These are phyloP conservation scores for Fraxinus albicans DNA, from an alignment of 305 asterid species.

Conservation along the genomic window DNA sequence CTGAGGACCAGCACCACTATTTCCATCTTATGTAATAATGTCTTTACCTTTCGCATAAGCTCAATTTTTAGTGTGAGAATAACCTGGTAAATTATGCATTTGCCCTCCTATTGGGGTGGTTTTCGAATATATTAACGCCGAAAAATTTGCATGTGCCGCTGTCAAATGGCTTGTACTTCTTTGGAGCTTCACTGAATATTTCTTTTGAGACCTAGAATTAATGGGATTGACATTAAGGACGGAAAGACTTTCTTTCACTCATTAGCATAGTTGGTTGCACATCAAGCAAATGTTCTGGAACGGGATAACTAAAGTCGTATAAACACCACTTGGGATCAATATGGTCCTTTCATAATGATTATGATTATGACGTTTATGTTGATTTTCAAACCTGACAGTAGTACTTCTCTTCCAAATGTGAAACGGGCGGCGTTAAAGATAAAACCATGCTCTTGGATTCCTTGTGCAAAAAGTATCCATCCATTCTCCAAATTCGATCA, in stretches of 20 bases:
- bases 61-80: no score
- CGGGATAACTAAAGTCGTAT: background rate
- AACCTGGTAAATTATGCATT: no score
- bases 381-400: background rate
- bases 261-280: background rate
- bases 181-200: background rate
- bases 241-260: background rate
- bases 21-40: no score
- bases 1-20: no score
- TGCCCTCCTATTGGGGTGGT: background rate
- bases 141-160: background rate
- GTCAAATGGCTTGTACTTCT: background rate
- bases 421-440: background rate
- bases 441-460: conserved; percentile 36
- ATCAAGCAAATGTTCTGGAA: background rate
- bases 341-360: background rate
- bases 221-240: background rate
- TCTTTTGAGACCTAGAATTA: background rate
- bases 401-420: background rate
- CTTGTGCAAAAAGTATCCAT: conserved; percentile 31
- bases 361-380: background rate
- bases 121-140: background rate
- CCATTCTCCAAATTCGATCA: conserved; percentile 35
- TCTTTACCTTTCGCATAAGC: no score
- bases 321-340: background rate